Conservation (phyloP, 345 rosid species). For the Citrus reticulata region DNA sequence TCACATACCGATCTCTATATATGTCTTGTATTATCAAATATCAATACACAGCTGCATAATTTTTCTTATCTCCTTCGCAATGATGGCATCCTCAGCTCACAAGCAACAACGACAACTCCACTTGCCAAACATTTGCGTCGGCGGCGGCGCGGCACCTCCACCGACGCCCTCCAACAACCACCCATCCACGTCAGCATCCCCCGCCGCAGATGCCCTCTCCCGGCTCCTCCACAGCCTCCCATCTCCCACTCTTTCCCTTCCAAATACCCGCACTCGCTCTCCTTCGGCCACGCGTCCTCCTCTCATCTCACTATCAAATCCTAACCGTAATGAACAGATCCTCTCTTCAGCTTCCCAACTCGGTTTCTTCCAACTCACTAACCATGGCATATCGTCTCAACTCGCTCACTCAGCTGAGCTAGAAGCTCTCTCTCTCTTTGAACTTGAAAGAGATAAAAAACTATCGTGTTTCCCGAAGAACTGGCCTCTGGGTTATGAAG, state of each 20-base stretch:
- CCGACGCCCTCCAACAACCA: slow-evolving; percentile 62
- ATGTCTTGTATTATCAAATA: neutral
- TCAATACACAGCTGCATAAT: neutral
- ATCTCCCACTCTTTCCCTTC: slow-evolving; percentile 64
- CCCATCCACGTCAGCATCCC: slow-evolving; percentile 32
- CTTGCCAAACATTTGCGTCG: slow-evolving; percentile 35
- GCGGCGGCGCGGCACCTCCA: slow-evolving; percentile 72
- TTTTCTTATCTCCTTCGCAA: neutral
- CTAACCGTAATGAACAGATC: slow-evolving; percentile 15
- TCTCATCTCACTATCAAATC: slow-evolving; percentile 34
- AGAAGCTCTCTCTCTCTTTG: slow-evolving; percentile 47
- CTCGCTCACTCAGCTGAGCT: slow-evolving; percentile 65
- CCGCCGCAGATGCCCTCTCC: slow-evolving; percentile 56
- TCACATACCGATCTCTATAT: neutral
- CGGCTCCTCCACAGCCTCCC: slow-evolving; percentile 67
- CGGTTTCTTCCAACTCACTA: slow-evolving; percentile 56
- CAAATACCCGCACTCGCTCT: slow-evolving; percentile 49
- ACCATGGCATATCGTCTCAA: slow-evolving; percentile 35
- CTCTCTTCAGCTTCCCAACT: slow-evolving; percentile 40
- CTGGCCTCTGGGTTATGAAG: slow-evolving; percentile 76
- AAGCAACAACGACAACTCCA: slow-evolving; percentile 37
- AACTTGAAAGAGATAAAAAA: slow-evolving; percentile 37
- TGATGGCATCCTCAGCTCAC: slow-evolving; percentile 51
- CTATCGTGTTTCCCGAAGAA: slow-evolving; percentile 48
- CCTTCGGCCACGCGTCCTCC: slow-evolving; percentile 32